Evolutionary conservation across 345 rosid genomes (phyloP).

Genomic region (Pistacia atlantica): DNA sequence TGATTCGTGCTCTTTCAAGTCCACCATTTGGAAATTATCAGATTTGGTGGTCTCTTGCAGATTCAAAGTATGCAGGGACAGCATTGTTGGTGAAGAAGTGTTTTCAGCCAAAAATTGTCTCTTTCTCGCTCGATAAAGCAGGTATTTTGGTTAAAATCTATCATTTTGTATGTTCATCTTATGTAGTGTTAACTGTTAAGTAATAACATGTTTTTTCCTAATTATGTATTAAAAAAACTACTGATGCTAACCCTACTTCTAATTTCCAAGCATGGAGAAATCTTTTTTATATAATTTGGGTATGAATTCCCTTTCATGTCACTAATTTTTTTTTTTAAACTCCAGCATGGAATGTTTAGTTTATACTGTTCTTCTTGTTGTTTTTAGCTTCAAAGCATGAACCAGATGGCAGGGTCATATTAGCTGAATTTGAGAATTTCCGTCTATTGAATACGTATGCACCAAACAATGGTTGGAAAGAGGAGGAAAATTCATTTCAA

Average conservation of each 20-base stretch:
- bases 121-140: constrained; percentile 70
- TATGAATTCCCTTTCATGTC: not conserved
- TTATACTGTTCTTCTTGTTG: constrained; percentile 12
- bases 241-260: not conserved
- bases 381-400: constrained; percentile 81
- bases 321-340: not conserved
- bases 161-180: constrained; percentile 9
- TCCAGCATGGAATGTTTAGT: not conserved
- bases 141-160: constrained; percentile 41
- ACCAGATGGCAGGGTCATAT: constrained; percentile 92
- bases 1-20: constrained; percentile 78
- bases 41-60: constrained; percentile 98
- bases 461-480: constrained; percentile 99
- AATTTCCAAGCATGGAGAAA: too few relatives aligned
- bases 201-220: too few relatives aligned
- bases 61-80: constrained; percentile 96
- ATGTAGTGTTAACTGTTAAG: not conserved
- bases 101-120: constrained; percentile 59
- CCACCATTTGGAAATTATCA: constrained; percentile 73
- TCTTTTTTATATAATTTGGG: not conserved
- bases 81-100: constrained; percentile 87
- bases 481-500: constrained; percentile 84
- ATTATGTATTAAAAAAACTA: not conserved
- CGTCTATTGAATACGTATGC: constrained; percentile 79
- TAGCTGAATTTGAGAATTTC: constrained; percentile 82